Evolutionary conservation across 495 filamentous ascomycete species (phyloP).

Genomic region (Neurospora sp.): DNA sequence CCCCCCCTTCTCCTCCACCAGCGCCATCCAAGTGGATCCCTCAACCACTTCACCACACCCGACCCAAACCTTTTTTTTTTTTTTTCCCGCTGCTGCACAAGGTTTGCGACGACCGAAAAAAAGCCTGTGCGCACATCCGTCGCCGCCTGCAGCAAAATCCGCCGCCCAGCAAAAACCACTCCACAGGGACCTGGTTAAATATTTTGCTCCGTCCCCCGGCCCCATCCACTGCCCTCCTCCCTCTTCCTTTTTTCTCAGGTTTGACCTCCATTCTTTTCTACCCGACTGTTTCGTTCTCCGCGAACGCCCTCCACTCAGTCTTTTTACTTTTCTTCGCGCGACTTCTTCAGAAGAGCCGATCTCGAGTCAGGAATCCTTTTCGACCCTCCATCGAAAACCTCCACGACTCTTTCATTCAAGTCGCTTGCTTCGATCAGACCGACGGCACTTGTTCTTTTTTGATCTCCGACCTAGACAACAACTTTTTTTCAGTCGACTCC

Average conservation of each 20-base stretch:
- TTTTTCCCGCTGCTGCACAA: background rate
- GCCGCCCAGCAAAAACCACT: background rate
- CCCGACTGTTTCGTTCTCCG: slow-evolving; percentile 15
- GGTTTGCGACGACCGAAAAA: background rate
- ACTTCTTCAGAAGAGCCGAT: slow-evolving; percentile 23
- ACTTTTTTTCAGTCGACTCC: slow-evolving; percentile 1
- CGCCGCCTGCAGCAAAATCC: background rate
- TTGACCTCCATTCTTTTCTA: slow-evolving; percentile 15
- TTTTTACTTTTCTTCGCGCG: slow-evolving; percentile 17
- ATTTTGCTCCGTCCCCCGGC: slow-evolving; percentile 10
- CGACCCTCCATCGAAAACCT: slow-evolving; percentile 30
- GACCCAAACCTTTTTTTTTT: slow-evolving; percentile 5
- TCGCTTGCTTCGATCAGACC: slow-evolving; percentile 14
- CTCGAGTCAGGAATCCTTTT: slow-evolving; percentile 26
- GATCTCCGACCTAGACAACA: slow-evolving; percentile 4
- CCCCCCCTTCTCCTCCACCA: slow-evolving; percentile 10
- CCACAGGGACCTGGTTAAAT: slow-evolving; percentile 13
- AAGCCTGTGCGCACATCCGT: slow-evolving; percentile 14
- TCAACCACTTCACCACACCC: slow-evolving; percentile 1
- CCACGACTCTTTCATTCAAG: slow-evolving; percentile 18
- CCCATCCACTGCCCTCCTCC: slow-evolving; percentile 5
- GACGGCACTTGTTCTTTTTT: slow-evolving; percentile 19
- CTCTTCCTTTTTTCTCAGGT: slow-evolving; percentile 13
- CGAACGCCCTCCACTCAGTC: slow-evolving; percentile 24
- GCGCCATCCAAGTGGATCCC: slow-evolving; percentile 4